Evolutionary conservation across 2,329 filamentous ascomycete genomes (phyloP), one percentile per base, ranked within the genome.

Genomic region (Calonectria pseudoreteaudii): DNA sequence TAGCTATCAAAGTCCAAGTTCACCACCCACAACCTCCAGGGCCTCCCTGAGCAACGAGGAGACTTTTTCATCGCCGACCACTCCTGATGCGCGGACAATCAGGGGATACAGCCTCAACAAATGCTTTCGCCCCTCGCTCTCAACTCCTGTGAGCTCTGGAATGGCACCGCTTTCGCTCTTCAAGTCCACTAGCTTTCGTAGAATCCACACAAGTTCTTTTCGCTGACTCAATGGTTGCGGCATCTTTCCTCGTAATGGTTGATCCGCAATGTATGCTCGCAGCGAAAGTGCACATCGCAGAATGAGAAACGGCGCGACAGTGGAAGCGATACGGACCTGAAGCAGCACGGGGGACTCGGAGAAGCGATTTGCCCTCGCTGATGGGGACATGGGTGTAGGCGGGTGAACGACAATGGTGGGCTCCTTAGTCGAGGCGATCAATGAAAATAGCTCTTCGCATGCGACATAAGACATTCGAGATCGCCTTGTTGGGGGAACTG

Each of bases 191-290:
- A 98, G 86, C 58, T 91, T 87, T 64, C 87, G 85, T 23, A 98
- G 86, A 30, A 96, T 88, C 80, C 94, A 93, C 6, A 94, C 82
- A 14, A 99, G 86, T 82, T 98, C 97, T 75, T 91, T 93, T 53
- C 94, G 90, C 81, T 98, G 94, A 11, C 92, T 93, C 7, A 95
- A 87, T 0, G 96, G 96, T 82, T 97, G 94, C 6, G 97, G 97
- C 92, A 97, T 97, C 65, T 93, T 90, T 0, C 97, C 96, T 18
- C 97, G 90, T 26, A 99, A 87, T 0, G 96, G 96, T 81, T 98
- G 96, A 83, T 99, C 97, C 5, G 95, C 94, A 58, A 97, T 93
- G 82, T 98, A 98, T 0, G 93, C 89, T 70, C 95, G 93, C n/a
- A 98, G 86, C 0, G 94, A 93, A 20, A 98, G 87, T 0, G 94